Conservation (phyloP, 176 grass and related monocot genomes). For the Urochloa ruziziensis region DNA sequence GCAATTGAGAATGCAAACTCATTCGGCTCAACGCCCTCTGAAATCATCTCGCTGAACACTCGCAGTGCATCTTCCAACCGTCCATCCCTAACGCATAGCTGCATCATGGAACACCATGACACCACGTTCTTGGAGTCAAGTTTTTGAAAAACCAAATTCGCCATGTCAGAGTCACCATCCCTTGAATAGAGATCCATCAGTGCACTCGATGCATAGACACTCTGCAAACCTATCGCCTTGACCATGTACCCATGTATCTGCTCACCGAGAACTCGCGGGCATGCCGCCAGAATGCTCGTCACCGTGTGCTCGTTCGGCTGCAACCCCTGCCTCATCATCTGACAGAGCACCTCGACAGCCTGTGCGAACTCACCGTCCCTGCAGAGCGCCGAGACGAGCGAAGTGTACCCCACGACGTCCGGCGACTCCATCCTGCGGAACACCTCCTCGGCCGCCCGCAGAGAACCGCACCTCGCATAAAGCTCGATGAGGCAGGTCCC, state of each 20-base stretch:
- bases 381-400: slow-evolving; percentile 66
- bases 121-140: slow-evolving; percentile 65
- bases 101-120: slow-evolving; percentile 77
- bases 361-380: slow-evolving; percentile 29
- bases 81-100: slow-evolving; percentile 42
- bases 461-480: slow-evolving; percentile 54
- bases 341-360: slow-evolving; percentile 31
- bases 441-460: slow-evolving; percentile 32
- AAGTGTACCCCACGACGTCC: slow-evolving; percentile 71
- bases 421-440: slow-evolving; percentile 47
- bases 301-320: slow-evolving; percentile 72
- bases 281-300: slow-evolving; percentile 46
- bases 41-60: slow-evolving; percentile 55
- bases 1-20: slow-evolving; percentile 62
- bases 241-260: slow-evolving; percentile 76
- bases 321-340: slow-evolving; percentile 46
- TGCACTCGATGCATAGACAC: slow-evolving; percentile 51
- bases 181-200: slow-evolving; percentile 76
- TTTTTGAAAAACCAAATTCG: slow-evolving; percentile 42
- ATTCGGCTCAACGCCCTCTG: slow-evolving; percentile 39
- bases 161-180: slow-evolving; percentile 25
- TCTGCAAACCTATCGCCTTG: slow-evolving; percentile 45
- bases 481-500: slow-evolving; percentile 54
- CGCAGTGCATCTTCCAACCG: slow-evolving; percentile 43
- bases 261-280: slow-evolving; percentile 42